Evolutionary conservation across 805 yeast genomes (phyloP), one percentile per base, ranked within the genome.

Genomic region (Candida caryicola): DNA sequence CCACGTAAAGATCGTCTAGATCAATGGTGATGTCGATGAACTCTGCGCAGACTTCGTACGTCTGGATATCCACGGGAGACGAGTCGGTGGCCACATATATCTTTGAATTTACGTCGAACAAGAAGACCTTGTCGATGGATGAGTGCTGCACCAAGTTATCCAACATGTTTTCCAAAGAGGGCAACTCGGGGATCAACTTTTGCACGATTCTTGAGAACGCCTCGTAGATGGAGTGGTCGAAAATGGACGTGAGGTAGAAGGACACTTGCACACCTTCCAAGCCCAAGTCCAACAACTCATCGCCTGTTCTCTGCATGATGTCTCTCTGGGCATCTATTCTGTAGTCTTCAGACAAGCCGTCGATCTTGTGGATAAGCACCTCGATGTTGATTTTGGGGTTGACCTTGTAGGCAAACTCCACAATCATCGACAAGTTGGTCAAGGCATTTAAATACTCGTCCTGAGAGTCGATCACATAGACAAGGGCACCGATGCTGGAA

Each of bases 11-110:
- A 35, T 84, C 85, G 50, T 87, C 90, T 46, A 93, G 65, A 55
- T 93, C 98, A 17, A 89, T 82, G 3, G 96, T 82, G 12, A 91
- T 93, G 59, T 93, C 98, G 32, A 93, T 91, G 55, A 93, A 93
- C 55, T 93, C 98, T 0, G 97, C 95, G 61, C 98, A 93, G 2
- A 91, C 95, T 59, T 93, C 97, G 58, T 93, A 93, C 0, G 95
- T 86, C 55, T 89, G 95, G 29, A 88, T 84, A 62, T 91, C 98
- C 28, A 91, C 96, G 0, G 98, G 97, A 2, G 90, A 81, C 0
- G 96, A 85, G 59, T 93, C 99, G 0, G 98, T 91, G 4, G 97
- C 96, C 34, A 91, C 89, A 57, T 91, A 93, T 15, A 93, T 86
- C 58, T 93, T 93, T 13, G 96, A 85, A 54, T 86, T 85, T 17